These are phyloP conservation scores for Strombidium stylifer DNA, from an alignment of 73 alveolate genomes.

Conservation along the genomic window DNA sequence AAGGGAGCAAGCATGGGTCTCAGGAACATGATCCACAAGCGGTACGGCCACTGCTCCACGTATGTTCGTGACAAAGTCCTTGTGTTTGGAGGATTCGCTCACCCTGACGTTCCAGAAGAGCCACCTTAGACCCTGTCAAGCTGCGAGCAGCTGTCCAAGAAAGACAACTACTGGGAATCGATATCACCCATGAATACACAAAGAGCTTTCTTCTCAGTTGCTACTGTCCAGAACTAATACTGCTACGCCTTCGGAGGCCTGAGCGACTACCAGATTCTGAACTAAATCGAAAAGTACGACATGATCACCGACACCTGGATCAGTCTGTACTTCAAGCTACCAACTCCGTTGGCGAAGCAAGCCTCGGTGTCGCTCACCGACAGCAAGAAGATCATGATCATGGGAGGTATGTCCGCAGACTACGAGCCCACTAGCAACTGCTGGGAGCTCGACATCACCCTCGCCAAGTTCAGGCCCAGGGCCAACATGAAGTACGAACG, in stretches of 20 bases:
- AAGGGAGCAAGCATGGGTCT: not conserved
- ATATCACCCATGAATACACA: constrained; percentile 6
- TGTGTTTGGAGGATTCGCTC: constrained; percentile 52
- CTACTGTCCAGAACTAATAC: constrained; percentile 17
- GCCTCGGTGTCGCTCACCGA: constrained; percentile 37
- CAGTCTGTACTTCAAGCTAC: constrained; percentile 22
- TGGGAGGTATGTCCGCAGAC: constrained; percentile 51
- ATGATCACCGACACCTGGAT: constrained; percentile 42
- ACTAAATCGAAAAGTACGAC: constrained; percentile 42
- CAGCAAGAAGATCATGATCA: constrained; percentile 4
- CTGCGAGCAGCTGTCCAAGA: constrained; percentile 32
- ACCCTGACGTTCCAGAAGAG: constrained; percentile 23
- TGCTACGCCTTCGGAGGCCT: constrained; percentile 48
- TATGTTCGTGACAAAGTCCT: constrained; percentile 5
- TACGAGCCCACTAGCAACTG: constrained; percentile 32
- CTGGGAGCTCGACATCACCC: constrained; percentile 26
- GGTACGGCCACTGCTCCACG: constrained; percentile 51
- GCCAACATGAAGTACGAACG: constrained; percentile 54
- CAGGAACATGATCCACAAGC: constrained; percentile 14
- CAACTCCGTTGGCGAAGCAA: constrained; percentile 31
- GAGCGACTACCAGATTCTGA: constrained; percentile 23
- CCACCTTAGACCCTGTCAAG: constrained; percentile 16
- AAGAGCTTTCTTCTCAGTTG: constrained; percentile 33
- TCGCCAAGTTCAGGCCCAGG: constrained; percentile 50
- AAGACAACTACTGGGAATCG: constrained; percentile 18